These are phyloP conservation scores for Alnus glutinosa DNA, from an alignment of 306 rosid genomes.

Conservation along the genomic window DNA sequence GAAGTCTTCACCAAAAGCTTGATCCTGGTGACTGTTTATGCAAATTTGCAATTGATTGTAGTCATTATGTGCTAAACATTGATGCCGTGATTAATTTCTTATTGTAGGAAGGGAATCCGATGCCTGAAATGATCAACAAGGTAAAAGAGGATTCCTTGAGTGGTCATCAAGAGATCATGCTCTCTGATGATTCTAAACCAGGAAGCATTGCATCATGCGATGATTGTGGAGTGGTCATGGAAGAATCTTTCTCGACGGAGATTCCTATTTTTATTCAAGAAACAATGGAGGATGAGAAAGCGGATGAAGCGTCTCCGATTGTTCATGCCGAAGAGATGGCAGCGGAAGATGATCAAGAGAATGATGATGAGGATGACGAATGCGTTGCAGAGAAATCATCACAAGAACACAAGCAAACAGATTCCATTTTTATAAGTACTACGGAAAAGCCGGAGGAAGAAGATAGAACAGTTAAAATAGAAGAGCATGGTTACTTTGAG, in stretches of 20 bases:
- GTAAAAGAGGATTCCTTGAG: conserved; percentile 6
- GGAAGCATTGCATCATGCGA: conserved; percentile 35
- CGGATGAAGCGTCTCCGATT: background rate
- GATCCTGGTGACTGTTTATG: conserved; percentile 17
- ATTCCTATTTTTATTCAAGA: conserved; percentile 5
- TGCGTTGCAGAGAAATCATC: conserved; percentile 16
- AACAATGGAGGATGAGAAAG: background rate
- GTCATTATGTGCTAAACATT: background rate
- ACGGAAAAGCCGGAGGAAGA: background rate
- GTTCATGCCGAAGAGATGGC: background rate
- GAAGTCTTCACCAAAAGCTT: conserved; percentile 21
- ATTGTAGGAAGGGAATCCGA: conserved; percentile 36
- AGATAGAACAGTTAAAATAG: background rate
- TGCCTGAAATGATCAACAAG: background rate
- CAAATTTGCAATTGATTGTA: background rate
- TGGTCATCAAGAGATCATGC: conserved; percentile 36
- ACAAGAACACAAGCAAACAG: conserved; percentile 16
- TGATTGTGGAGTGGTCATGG: conserved; percentile 6
- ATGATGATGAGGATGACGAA: conserved; percentile 2
- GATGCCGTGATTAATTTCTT: background rate
- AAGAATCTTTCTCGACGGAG: conserved; percentile 1
- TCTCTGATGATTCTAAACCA: conserved; percentile 35
- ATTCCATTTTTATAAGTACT: background rate
- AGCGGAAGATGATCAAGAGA: conserved; percentile 9
- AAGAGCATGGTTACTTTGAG: background rate